Base-by-base conservation (phyloP, 768 basidiomycete species). In the Rhizopogon sp. region DNA sequence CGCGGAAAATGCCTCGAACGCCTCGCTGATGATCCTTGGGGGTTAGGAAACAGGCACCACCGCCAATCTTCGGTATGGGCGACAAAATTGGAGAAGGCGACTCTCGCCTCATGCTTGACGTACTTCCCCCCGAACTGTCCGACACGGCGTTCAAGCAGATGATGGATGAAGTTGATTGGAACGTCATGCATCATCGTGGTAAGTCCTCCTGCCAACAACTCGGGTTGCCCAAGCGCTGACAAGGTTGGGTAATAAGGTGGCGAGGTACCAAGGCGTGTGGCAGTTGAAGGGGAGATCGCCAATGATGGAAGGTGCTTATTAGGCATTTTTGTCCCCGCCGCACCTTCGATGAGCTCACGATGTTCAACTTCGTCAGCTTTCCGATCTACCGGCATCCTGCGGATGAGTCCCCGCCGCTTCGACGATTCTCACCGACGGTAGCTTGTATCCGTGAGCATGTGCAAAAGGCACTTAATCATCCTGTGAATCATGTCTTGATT, bases 301-400 rank as follows among this genome's bases (percentile, higher is more conserved):
- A 61, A 68, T 39, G 81, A 82, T 57, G 78, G 80, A 42, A 80
- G 79, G 81, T 78, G 52, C 60, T 25, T 64, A 56, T 52, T 25
- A 42, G 60, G 60, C 42, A 41, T 58, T 54, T 46, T 56, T 10
- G 46, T 68, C 43, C 29, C 42, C 20, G 56, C 58, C 54, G 41
- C 20, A 40, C 50, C 51, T 43, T 46, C 16, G 39, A 31, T 35
- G 37, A 37, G 31, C 16, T 45, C 25, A 49, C 11, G 14, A 13
- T 39, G 16, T 40, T 44, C 39, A 37, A 25, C 4, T 25, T 25
- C 20, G 25, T 6, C 56, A 89, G 87, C 61, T 84, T 82, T 64
- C 90, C 90, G 5, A 76, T 92, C 51, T 93, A 92, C 67, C 83
- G 90, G 35, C 88, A 91, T 65, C 90, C 90, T 13, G 81, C 88